Base-by-base conservation (phyloP, 371 early-diverging fungal species). In the Mortierella sp. region DNA sequence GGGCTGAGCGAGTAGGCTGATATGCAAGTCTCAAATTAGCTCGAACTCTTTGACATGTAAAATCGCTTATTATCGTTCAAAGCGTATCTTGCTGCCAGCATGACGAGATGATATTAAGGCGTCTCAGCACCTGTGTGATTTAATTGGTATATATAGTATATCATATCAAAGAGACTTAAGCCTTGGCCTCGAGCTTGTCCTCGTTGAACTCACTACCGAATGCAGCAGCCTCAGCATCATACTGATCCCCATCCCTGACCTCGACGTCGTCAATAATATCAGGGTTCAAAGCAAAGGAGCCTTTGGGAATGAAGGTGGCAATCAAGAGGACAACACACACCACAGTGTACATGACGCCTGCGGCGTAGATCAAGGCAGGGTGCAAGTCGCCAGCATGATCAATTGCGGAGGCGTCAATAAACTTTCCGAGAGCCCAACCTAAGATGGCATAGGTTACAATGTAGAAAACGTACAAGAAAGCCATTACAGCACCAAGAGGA, bases 401-500 rank as follows among this genome's bases (percentile, higher is more conserved):
- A n/a, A n/a, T 71, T 51, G 49, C 34, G 17, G 45, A 10, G 0
- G 1, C n/a, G 54, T 83, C 84, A 28, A 68, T 42, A 17, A 83
- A 58, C 15, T 17, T 66, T 47, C 86, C 88, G 19, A 88, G 75
- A 9, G 78, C 64, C n/a, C 61, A 57, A 60, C 73, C 75, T 64
- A 86, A 60, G 40, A 75, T 51, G 32, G 82, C 80, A 74, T 77
- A 88, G 31, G 75, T 22, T 56, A 88, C 67, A 64, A 88, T 80
- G 76, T 88, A 85, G 54, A 68, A 66, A 51, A 54, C 68, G 67
- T 88, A 86, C 55, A 87, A 62, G 77, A 87, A 87, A 26, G 86
- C 77, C 87, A 87, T 87, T 64, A 87, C 87, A 47, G 85, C 85
- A 29, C 84, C 83, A 62, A 87, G 68, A 12, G 86, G 84, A 2